Conservation (phyloP, 768 basidiomycete genomes). For the Kwoniella pini region DNA sequence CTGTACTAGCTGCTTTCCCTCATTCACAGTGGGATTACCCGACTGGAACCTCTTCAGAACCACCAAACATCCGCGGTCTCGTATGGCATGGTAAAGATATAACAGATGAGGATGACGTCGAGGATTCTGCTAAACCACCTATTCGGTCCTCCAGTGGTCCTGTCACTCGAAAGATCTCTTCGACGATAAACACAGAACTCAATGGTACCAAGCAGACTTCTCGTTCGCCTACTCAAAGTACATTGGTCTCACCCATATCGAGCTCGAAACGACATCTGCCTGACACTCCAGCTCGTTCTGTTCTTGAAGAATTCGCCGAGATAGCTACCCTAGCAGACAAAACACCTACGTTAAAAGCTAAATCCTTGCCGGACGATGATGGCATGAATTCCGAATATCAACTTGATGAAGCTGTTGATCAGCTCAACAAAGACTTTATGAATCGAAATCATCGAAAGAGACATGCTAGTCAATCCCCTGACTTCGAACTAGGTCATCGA, state of each 20-base stretch:
- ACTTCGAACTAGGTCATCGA: conserved; percentile 9
- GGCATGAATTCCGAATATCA: not conserved
- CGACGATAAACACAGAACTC: not conserved
- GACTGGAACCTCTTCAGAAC: conserved; percentile 30
- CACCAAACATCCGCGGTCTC: conserved; percentile 40
- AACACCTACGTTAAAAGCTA: conserved; percentile 30
- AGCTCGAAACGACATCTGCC: conserved; percentile 31
- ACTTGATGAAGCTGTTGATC: not conserved
- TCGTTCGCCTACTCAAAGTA: conserved; percentile 34
- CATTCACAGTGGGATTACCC: conserved; percentile 38
- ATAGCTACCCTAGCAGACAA: conserved; percentile 45
- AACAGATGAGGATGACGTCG: conserved; percentile 21
- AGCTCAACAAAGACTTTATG: not conserved
- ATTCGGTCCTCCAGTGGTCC: not conserved
- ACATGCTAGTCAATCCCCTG: conserved; percentile 30
- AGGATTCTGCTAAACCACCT: conserved; percentile 6
- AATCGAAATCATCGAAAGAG: conserved; percentile 26
- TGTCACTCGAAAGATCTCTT: not conserved
- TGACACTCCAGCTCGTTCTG: conserved; percentile 43
- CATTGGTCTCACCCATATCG: conserved; percentile 44
- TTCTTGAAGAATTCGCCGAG: conserved; percentile 47
- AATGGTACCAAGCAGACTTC: conserved; percentile 16
- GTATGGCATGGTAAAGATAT: conserved; percentile 42
- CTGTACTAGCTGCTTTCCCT: conserved; percentile 44
- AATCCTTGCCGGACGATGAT: conserved; percentile 29